Base-by-base conservation (phyloP, 139 green algal species). In the Haematococcus sp. region DNA sequence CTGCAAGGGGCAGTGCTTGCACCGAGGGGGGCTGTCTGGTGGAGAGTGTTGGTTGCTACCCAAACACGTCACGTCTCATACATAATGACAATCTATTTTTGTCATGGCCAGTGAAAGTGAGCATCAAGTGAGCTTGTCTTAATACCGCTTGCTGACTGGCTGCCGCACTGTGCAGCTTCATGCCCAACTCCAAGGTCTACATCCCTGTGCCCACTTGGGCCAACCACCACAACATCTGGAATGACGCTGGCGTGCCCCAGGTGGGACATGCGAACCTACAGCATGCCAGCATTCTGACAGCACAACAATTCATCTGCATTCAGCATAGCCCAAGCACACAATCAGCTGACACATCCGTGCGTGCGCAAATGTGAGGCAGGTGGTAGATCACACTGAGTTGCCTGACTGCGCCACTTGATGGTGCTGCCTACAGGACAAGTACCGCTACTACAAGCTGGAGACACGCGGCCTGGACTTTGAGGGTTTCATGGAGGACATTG, bases 371-470 rank as follows among this genome's bases (percentile, higher is more conserved):
- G n/a, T n/a, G n/a, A n/a, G n/a, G n/a, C n/a, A n/a, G n/a, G n/a
- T n/a, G n/a, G n/a, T n/a, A n/a, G n/a, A n/a, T n/a, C n/a, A n/a
- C n/a, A n/a, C n/a, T n/a, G n/a, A n/a, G n/a, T n/a, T n/a, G n/a
- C n/a, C n/a, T n/a, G n/a, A n/a, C n/a, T n/a, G n/a, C n/a, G n/a
- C n/a, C n/a, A n/a, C n/a, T n/a, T n/a, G n/a, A n/a, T n/a, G n/a
- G n/a, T n/a, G n/a, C n/a, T n/a, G n/a, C n/a, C 40, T 11, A 11
- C 40, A 49, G 40, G 40, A 49, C 40, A 49, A 49, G 40, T 91
- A 90, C 79, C 78, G 84, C 19, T 97, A 97, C 85, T 97, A 97
- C 89, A 90, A 97, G 72, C 82, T 90, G 15, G 84, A 87, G 63
- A 97, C 92, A 4, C 73, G 83, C 7, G 93, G 93, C 19, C 86